A percentile compares a stretch with the other conserved stretches of the same genome.
Conservation (phyloP, 208 protist species). For the Leishmania guyanensis region DNA sequence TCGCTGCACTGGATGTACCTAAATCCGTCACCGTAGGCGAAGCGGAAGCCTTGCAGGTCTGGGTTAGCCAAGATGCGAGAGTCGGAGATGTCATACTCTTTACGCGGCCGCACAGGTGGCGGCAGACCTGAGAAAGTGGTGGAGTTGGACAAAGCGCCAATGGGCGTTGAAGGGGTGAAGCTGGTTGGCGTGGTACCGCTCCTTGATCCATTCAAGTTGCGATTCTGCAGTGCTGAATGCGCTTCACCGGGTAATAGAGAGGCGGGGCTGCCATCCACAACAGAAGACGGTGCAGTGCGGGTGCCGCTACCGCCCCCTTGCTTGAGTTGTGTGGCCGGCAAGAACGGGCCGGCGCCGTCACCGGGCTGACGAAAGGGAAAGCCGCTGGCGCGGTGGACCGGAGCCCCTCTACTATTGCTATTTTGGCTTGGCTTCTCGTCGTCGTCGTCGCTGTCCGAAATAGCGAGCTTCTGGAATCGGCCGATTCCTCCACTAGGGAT, state of each 20-base stretch:
- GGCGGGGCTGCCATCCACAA: neutral
- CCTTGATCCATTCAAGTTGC: neutral
- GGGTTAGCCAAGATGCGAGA: slow-evolving; percentile 22
- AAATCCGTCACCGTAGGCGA: slow-evolving; percentile 63
- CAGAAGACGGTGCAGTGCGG: neutral
- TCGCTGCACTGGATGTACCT: slow-evolving; percentile 49
- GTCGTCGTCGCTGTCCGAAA: slow-evolving; percentile 42
- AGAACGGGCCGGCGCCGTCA: neutral
- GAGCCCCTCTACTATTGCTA: neutral
- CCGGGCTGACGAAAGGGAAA: neutral
- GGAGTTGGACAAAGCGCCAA: neutral
- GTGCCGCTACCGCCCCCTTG: neutral
- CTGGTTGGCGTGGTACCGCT: neutral
- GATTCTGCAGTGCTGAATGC: neutral
- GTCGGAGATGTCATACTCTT: slow-evolving; percentile 39
- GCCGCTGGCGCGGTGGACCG: neutral
- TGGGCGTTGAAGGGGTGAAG: neutral
- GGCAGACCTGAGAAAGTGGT: neutral
- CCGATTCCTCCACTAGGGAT: neutral
- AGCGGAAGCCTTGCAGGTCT: slow-evolving; percentile 62
- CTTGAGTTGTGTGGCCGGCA: neutral
- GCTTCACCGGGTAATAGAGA: neutral
- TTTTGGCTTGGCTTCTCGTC: neutral
- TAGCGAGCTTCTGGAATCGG: slow-evolving; percentile 17
- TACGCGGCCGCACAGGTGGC: slow-evolving; percentile 20